A percentile compares a stretch with the other conserved stretches of the same genome.
Conservation (phyloP, 805 yeast species). For the Vanderwaltozyma yarrowii region DNA sequence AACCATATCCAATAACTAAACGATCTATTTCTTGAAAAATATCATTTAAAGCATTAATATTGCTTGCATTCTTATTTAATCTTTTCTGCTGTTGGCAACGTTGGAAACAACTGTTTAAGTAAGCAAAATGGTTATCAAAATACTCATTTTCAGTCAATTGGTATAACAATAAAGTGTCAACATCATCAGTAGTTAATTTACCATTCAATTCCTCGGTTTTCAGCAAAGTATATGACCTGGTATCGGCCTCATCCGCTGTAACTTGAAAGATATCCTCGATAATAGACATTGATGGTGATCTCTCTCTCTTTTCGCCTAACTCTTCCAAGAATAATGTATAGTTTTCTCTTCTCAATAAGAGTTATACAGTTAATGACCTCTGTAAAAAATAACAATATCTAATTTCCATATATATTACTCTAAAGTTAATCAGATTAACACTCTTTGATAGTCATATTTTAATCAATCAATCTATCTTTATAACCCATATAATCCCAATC, state of each 20-base stretch:
- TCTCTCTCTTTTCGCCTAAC: too few relatives aligned
- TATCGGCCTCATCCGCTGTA: constrained; percentile 9
- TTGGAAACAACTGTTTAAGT: constrained; percentile 22
- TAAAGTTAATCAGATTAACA: too few relatives aligned
- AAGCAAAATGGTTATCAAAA: constrained; percentile 16
- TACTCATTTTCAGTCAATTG: constrained; percentile 27
- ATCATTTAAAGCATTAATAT: constrained; percentile 27
- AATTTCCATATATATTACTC: too few relatives aligned
- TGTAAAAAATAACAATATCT: too few relatives aligned
- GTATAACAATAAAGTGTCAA: constrained; percentile 23
- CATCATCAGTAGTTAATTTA: constrained; percentile 10
- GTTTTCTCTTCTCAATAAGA: too few relatives aligned
- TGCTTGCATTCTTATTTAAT: constrained; percentile 33
- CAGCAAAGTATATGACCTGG: constrained; percentile 7
- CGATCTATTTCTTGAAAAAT: constrained; percentile 39
- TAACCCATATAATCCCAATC: too few relatives aligned
- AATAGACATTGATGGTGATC: constrained; percentile 9
- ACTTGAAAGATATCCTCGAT: constrained; percentile 23
- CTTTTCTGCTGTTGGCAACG: constrained; percentile 32
- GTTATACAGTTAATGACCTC: too few relatives aligned
- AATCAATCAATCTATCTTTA: too few relatives aligned
- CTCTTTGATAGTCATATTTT: too few relatives aligned
- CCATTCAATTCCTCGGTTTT: constrained; percentile 12
- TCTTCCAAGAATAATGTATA: too few relatives aligned
- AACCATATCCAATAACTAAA: constrained; percentile 43